Percentiles rank a stretch among this genome's conserved stretches.
Evolutionary conservation across 768 basidiomycete species (phyloP).

Genomic region (Neoboletus subvelutipes): DNA sequence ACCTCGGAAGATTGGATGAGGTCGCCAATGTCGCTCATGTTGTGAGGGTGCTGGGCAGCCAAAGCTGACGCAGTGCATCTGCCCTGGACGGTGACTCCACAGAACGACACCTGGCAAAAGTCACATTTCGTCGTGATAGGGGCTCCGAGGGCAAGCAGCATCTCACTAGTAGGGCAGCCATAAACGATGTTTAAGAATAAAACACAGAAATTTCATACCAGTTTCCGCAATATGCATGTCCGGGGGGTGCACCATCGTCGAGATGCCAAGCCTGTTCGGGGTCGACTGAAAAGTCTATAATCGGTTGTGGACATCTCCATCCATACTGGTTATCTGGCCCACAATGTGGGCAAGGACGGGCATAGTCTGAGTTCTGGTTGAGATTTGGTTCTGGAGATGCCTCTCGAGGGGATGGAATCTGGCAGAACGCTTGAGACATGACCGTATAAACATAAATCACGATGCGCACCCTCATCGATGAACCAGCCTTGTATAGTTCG

Average conservation of each 20-base stretch:
- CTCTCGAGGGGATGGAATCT: conserved; percentile 78
- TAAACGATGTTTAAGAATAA: neutral
- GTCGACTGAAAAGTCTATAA: conserved; percentile 68
- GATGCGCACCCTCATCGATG: conserved; percentile 58
- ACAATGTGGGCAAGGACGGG: conserved; percentile 82
- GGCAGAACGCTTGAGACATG: neutral
- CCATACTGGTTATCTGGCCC: conserved; percentile 65
- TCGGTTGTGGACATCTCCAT: conserved; percentile 80
- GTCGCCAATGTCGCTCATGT: conserved; percentile 65
- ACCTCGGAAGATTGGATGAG: conserved; percentile 70
- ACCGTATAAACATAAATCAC: neutral
- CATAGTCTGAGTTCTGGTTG: conserved; percentile 60
- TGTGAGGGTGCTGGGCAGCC: conserved; percentile 63
- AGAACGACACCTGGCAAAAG: conserved; percentile 79
- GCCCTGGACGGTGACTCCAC: conserved; percentile 73
- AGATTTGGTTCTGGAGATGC: conserved; percentile 75
- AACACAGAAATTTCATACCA: conserved; percentile 50
- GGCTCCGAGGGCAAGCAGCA: conserved; percentile 65
- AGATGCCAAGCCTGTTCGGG: conserved; percentile 73
- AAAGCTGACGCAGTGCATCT: conserved; percentile 67
- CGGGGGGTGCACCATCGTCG: conserved; percentile 76
- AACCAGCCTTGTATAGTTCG: conserved; percentile 67
- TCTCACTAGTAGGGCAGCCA: conserved; percentile 51
- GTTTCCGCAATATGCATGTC: conserved; percentile 79
- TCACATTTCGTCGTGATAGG: conserved; percentile 83